phyloP scores from a whole-genome alignment of 2,329 filamentous ascomycete genomes.

The Nemania serpens region DNA sequence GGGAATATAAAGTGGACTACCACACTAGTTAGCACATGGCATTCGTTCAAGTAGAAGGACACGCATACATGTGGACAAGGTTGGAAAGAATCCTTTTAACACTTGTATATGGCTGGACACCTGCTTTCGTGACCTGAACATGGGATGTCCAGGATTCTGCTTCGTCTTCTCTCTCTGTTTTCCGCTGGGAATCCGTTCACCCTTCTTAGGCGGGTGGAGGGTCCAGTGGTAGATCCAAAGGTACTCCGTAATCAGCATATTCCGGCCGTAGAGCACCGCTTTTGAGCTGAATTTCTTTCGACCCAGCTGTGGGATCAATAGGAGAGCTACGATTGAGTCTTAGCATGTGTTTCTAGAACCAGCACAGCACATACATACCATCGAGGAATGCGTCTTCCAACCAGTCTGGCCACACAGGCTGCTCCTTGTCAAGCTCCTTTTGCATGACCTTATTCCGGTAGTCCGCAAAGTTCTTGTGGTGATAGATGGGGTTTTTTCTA shows the following conservation, averaged over 20 bases:
- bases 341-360: slow-evolving; percentile 13
- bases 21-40: slow-evolving; percentile 2
- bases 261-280: slow-evolving; percentile 67
- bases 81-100: slow-evolving; percentile 67
- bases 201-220: slow-evolving; percentile 48
- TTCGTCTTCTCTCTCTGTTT: slow-evolving; percentile 47
- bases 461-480: slow-evolving; percentile 65
- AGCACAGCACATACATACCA: slow-evolving; percentile 50
- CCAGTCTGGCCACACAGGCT: slow-evolving; percentile 65
- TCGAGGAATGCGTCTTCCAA: slow-evolving; percentile 71
- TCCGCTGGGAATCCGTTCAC: slow-evolving; percentile 49
- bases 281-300: slow-evolving; percentile 69
- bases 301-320: slow-evolving; percentile 69
- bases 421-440: slow-evolving; percentile 63
- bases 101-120: slow-evolving; percentile 75
- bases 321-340: slow-evolving; percentile 53
- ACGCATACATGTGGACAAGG: slow-evolving; percentile 65
- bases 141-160: slow-evolving; percentile 35
- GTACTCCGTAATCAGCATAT: slow-evolving; percentile 73
- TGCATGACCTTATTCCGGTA: slow-evolving; percentile 69
- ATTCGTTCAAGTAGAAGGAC: no score
- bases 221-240: slow-evolving; percentile 60
- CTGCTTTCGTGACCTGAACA: slow-evolving; percentile 58
- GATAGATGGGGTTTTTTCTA: slow-evolving; percentile 62
- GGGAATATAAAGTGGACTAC: slow-evolving; percentile 65